These are phyloP conservation scores for Aspergillus brunneoviolaceus DNA, from an alignment of 2,329 filamentous ascomycete genomes.

Conservation along the genomic window DNA sequence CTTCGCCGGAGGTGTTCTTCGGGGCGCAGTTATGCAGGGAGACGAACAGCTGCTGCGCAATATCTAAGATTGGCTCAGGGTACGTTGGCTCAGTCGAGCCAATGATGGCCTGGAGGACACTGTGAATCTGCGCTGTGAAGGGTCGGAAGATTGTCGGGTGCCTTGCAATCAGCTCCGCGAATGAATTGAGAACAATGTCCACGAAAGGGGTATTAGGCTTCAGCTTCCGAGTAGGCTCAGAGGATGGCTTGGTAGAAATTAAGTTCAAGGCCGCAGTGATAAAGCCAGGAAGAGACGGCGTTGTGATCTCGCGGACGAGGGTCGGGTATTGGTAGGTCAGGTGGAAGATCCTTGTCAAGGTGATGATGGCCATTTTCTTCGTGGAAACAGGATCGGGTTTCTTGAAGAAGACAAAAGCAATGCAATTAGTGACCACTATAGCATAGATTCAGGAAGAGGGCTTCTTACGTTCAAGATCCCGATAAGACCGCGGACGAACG, in stretches of 20 bases:
- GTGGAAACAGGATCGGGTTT: constrained; percentile 74
- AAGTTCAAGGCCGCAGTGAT: constrained; percentile 71
- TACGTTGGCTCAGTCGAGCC: constrained; percentile 59
- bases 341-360: constrained; percentile 78
- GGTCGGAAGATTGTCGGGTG: constrained; percentile 83
- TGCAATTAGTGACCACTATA: constrained; percentile 10
- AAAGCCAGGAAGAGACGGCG: constrained; percentile 74
- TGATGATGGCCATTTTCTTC: constrained; percentile 74
- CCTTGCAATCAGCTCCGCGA: constrained; percentile 70
- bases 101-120: constrained; percentile 60
- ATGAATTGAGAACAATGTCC: constrained; percentile 68
- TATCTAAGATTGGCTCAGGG: constrained; percentile 54
- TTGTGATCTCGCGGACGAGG: constrained; percentile 81
- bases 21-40: constrained; percentile 77
- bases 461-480: constrained; percentile 66
- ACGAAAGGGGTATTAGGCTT: constrained; percentile 53
- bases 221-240: constrained; percentile 35
- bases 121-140: constrained; percentile 66
- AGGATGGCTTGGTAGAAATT: constrained; percentile 48
- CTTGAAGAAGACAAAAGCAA: constrained; percentile 48
- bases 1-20: constrained; percentile 72
- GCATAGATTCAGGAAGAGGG: background rate
- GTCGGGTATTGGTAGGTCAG: constrained; percentile 80
- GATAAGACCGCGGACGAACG: constrained; percentile 77
- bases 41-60: constrained; percentile 65